Conservation (phyloP, 169 alveolate genomes). For the Ichthyophthirius multifiliis region DNA sequence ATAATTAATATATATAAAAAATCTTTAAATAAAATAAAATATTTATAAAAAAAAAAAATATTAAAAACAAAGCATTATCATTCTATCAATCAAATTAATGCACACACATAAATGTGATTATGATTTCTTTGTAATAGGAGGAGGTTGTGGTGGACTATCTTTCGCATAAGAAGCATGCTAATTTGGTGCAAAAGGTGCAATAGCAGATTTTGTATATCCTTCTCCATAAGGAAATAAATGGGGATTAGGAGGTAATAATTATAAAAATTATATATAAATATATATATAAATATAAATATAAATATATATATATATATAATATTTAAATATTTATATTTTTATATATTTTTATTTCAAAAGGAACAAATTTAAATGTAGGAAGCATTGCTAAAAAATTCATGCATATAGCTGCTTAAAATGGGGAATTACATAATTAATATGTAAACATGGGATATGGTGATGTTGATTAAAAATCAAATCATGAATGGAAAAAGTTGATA, state of each 20-base stretch:
- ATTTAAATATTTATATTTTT: too few relatives aligned
- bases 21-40: too few relatives aligned
- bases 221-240: conserved; percentile 95
- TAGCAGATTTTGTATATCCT: conserved; percentile 96
- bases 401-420: conserved; percentile 69
- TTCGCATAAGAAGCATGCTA: conserved; percentile 93
- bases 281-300: too few relatives aligned
- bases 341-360: conserved; percentile 69
- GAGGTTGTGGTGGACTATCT: conserved; percentile 89
- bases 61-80: too few relatives aligned
- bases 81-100: too few relatives aligned
- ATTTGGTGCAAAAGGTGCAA: conserved; percentile 90
- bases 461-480: conserved; percentile 30
- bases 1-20: too few relatives aligned
- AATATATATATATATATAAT: too few relatives aligned
- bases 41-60: too few relatives aligned
- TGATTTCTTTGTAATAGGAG: conserved; percentile 83
- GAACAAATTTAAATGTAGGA: conserved; percentile 95
- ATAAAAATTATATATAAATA: too few relatives aligned
- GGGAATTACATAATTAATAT: conserved; percentile 67
- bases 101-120: conserved; percentile 56
- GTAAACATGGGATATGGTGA: conserved; percentile 11
- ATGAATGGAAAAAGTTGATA: conserved; percentile 52
- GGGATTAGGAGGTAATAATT: conserved; percentile 75
- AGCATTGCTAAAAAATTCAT: conserved; percentile 95